Conservation (phyloP, 2,329 filamentous ascomycete species). For the Colletotrichum siamense region DNA sequence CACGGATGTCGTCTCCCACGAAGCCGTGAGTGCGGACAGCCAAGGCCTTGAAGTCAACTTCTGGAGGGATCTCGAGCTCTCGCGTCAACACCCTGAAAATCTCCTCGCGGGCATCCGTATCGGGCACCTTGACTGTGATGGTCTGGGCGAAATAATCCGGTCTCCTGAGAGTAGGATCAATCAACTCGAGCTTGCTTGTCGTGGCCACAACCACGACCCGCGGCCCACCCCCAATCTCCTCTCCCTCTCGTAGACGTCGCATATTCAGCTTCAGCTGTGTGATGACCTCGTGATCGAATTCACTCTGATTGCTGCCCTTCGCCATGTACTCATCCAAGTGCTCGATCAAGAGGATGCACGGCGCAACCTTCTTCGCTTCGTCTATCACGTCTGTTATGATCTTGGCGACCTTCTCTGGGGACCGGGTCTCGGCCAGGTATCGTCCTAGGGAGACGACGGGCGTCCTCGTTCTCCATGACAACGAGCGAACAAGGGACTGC, state of each 20-base stretch:
- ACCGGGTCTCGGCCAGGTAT: conserved; percentile 37
- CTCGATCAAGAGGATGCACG: conserved; percentile 90
- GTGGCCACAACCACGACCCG: conserved; percentile 90
- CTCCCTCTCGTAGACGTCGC: conserved; percentile 77
- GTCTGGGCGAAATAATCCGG: conserved; percentile 82
- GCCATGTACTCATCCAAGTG: conserved; percentile 87
- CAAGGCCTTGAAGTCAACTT: conserved; percentile 76
- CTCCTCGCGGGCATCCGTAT: conserved; percentile 75
- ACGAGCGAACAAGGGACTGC: conserved; percentile 75
- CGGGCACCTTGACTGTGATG: conserved; percentile 87
- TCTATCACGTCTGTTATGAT: conserved; percentile 58
- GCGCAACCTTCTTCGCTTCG: conserved; percentile 83
- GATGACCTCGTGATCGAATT: conserved; percentile 89
- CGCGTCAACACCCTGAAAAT: conserved; percentile 79
- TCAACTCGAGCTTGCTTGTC: conserved; percentile 84
- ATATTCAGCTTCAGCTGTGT: conserved; percentile 85
- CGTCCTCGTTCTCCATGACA: conserved; percentile 74
- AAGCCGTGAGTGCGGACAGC: conserved; percentile 91
- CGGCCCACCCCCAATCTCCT: conserved; percentile 68
- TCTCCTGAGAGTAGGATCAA: conserved; percentile 79
- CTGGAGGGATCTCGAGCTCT: conserved; percentile 66
- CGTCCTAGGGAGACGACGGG: conserved; percentile 67
- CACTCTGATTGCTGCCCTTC: conserved; percentile 83
- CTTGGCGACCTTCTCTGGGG: conserved; percentile 42
- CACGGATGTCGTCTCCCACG: conserved; percentile 87